These are phyloP conservation scores for Diaporthe vaccinii DNA, from an alignment of 2,329 filamentous ascomycete species.

Conservation along the genomic window DNA sequence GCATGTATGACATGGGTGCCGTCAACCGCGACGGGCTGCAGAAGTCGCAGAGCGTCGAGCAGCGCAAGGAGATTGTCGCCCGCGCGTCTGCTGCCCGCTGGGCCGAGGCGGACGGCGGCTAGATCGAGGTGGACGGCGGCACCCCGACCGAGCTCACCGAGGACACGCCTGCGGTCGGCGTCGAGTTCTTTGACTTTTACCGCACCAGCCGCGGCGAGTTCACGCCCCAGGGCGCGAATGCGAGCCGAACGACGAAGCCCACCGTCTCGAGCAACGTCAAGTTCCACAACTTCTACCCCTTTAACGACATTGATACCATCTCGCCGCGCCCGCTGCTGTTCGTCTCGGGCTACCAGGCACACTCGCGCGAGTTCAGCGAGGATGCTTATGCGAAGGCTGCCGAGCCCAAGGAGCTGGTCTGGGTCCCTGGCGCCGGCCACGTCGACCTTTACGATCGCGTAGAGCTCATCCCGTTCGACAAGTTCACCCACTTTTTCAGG, in stretches of 20 bases:
- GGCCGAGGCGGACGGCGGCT: neutral
- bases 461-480: conserved; percentile 15
- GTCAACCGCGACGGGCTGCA: neutral
- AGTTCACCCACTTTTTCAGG: conserved; percentile 20
- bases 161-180: neutral
- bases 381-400: conserved; percentile 10
- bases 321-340: conserved; percentile 9
- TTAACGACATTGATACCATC: conserved; percentile 11
- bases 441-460: conserved; percentile 13
- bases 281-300: conserved; percentile 4
- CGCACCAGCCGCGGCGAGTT: conserved; percentile 14
- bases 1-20: conserved; percentile 19
- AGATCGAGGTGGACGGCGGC: neutral
- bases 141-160: neutral
- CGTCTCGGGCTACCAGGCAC: conserved; percentile 3
- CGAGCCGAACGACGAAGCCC: neutral
- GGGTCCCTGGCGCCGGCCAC: neutral
- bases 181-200: conserved; percentile 19
- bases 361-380: conserved; percentile 20
- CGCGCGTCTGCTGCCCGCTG: neutral
- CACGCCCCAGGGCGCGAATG: neutral
- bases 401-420: conserved; percentile 19
- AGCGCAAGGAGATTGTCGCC: neutral
- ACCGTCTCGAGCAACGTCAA: neutral
- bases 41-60: neutral